Evolutionary conservation across 345 rosid genomes (phyloP).

Genomic region (Corchorus olitorius): DNA sequence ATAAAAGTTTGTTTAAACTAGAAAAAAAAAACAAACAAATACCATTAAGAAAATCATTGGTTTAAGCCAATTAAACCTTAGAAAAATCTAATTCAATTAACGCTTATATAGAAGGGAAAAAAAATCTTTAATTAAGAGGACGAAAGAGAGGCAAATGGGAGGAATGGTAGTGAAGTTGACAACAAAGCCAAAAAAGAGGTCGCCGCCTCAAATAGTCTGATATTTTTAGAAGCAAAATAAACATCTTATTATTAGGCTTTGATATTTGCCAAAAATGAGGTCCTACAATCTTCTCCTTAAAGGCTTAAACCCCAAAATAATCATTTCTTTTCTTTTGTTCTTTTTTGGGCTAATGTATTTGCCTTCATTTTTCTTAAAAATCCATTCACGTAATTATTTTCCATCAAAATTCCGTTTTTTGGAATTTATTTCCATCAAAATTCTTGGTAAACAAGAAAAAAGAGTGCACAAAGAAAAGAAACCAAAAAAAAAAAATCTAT

Average conservation of each 20-base stretch:
- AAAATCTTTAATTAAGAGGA: neutral
- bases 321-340: neutral
- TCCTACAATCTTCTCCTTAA: neutral
- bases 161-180: conserved; percentile 1
- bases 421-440: neutral
- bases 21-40: no score
- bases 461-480: no score
- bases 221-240: neutral
- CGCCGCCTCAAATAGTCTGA: neutral
- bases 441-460: neutral
- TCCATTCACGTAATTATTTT: neutral
- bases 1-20: no score
- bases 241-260: neutral
- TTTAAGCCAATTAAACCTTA: no score
- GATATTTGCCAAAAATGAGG: neutral
- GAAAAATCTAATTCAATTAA: no score
- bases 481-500: neutral
- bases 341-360: neutral
- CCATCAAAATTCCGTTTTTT: neutral
- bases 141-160: neutral
- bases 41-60: no score
- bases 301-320: no score
- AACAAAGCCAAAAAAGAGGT: neutral
- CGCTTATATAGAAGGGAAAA: neutral
- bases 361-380: neutral